Percentiles rank a stretch among this genome's conserved stretches.
phyloP scores from a whole-genome alignment of 176 grass and related monocot genomes.

The Calamus simplicifolius region DNA sequence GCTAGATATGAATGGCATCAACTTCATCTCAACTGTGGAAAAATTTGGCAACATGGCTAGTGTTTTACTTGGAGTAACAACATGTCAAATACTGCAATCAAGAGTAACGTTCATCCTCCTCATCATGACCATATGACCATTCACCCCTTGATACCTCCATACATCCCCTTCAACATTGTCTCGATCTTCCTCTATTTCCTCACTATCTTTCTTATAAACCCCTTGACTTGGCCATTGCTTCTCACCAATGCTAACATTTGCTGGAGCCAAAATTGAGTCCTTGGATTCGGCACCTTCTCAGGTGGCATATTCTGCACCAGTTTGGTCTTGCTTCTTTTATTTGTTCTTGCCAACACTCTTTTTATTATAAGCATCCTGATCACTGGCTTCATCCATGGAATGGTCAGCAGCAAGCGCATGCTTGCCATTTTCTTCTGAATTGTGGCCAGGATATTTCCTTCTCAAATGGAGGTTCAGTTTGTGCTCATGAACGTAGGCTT shows the following conservation, averaged over 20 bases:
- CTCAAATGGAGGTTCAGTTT: slow-evolving; percentile 86
- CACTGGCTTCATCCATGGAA: slow-evolving; percentile 13
- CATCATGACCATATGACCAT: slow-evolving; percentile 35
- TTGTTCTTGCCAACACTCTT: slow-evolving; percentile 19
- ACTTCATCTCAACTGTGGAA: no score
- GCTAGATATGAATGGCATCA: no score
- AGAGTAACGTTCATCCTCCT: slow-evolving; percentile 62
- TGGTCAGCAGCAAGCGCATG: slow-evolving; percentile 7
- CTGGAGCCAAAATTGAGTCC: slow-evolving; percentile 6
- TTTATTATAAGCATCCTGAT: slow-evolving; percentile 32
- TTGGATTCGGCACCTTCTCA: slow-evolving; percentile 30
- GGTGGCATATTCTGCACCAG: slow-evolving; percentile 13
- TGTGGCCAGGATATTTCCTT: slow-evolving; percentile 60
- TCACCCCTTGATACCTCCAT: slow-evolving; percentile 38
- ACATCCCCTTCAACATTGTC: slow-evolving; percentile 35
- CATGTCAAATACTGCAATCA: neutral
- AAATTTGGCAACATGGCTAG: no score
- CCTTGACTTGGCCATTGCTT: slow-evolving; percentile 40
- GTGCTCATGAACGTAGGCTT: slow-evolving; percentile 76
- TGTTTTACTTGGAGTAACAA: no score
- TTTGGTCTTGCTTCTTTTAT: slow-evolving; percentile 38
- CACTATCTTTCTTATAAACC: slow-evolving; percentile 52
- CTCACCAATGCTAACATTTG: slow-evolving; percentile 16
- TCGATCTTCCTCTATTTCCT: slow-evolving; percentile 50
- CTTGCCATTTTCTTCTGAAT: slow-evolving; percentile 36